A percentile compares a stretch with the other conserved stretches of the same genome.
Conservation (phyloP, 2,329 filamentous ascomycete genomes). For the Xylariaceae sp. region DNA sequence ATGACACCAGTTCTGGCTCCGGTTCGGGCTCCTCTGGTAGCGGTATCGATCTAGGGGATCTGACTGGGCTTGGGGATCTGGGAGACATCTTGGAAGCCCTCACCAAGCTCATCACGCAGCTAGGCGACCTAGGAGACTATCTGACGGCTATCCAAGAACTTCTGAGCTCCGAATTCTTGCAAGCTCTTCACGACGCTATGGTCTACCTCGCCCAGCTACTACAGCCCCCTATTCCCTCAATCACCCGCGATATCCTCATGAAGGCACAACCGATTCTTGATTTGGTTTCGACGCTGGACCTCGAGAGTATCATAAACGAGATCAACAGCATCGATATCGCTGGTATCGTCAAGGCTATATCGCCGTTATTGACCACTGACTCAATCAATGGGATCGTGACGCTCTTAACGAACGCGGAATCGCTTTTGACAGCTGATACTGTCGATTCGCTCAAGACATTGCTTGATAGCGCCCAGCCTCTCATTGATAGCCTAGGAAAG, state of each 20-base stretch:
- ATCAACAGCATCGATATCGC: conserved; percentile 29
- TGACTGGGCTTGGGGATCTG: conserved; percentile 22
- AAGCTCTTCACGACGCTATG: conserved; percentile 37
- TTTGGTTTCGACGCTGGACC: conserved; percentile 22
- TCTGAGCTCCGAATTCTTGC: conserved; percentile 34
- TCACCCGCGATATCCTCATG: conserved; percentile 21
- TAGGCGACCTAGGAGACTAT: conserved; percentile 24
- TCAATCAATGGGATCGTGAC: conserved; percentile 29
- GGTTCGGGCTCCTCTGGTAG: conserved; percentile 6
- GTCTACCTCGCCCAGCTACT: conserved; percentile 35
- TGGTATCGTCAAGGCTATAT: conserved; percentile 28
- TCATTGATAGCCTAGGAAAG: conserved; percentile 19
- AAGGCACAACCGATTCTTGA: conserved; percentile 24
- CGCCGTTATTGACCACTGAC: conserved; percentile 25
- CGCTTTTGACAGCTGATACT: conserved; percentile 12
- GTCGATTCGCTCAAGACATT: conserved; percentile 18
- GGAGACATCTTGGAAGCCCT: conserved; percentile 20
- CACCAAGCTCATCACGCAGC: conserved; percentile 18
- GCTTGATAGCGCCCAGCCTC: conserved; percentile 10
- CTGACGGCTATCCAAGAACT: conserved; percentile 28
- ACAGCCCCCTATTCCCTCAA: conserved; percentile 31
- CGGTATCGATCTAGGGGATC: conserved; percentile 10
- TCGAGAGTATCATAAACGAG: conserved; percentile 23
- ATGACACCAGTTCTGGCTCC: conserved; percentile 13
- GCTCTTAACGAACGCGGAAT: conserved; percentile 21